Evolutionary conservation across 2,329 filamentous ascomycete genomes (phyloP).

Genomic region (Phoma sp.): DNA sequence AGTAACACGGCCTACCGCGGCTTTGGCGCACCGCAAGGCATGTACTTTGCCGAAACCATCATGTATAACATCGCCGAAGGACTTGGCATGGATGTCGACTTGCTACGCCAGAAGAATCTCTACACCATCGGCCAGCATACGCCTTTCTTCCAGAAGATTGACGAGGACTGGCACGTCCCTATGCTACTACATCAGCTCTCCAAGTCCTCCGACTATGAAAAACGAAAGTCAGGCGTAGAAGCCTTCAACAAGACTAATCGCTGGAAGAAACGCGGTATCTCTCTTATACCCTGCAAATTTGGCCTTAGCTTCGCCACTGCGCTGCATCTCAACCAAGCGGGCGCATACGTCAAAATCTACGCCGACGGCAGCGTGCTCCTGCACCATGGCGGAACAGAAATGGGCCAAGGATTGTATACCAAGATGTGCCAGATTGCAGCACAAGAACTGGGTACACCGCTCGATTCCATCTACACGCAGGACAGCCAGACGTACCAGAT

Average conservation of each 20-base stretch:
- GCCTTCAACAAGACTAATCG: slow-evolving; percentile 83
- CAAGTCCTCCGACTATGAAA: slow-evolving; percentile 74
- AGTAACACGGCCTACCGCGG: slow-evolving; percentile 96
- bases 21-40: slow-evolving; percentile 92
- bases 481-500: slow-evolving; percentile 86
- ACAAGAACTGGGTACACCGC: slow-evolving; percentile 83
- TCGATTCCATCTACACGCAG: slow-evolving; percentile 85
- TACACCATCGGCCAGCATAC: slow-evolving; percentile 79
- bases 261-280: slow-evolving; percentile 89
- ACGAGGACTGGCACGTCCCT: slow-evolving; percentile 87
- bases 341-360: slow-evolving; percentile 92
- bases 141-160: slow-evolving; percentile 86
- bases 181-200: slow-evolving; percentile 88
- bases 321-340: slow-evolving; percentile 92
- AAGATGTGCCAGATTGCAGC: slow-evolving; percentile 97
- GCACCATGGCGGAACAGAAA: slow-evolving; percentile 94
- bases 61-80: slow-evolving; percentile 90
- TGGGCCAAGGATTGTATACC: slow-evolving; percentile 95
- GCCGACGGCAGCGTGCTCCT: slow-evolving; percentile 91
- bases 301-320: slow-evolving; percentile 92
- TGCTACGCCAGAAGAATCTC: slow-evolving; percentile 82
- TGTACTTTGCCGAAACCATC: slow-evolving; percentile 88
- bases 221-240: slow-evolving; percentile 71
- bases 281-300: slow-evolving; percentile 92
- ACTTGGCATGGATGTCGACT: slow-evolving; percentile 82